These are phyloP conservation scores for Lactifluus pinguis DNA, from an alignment of 768 basidiomycete genomes.

Conservation along the genomic window DNA sequence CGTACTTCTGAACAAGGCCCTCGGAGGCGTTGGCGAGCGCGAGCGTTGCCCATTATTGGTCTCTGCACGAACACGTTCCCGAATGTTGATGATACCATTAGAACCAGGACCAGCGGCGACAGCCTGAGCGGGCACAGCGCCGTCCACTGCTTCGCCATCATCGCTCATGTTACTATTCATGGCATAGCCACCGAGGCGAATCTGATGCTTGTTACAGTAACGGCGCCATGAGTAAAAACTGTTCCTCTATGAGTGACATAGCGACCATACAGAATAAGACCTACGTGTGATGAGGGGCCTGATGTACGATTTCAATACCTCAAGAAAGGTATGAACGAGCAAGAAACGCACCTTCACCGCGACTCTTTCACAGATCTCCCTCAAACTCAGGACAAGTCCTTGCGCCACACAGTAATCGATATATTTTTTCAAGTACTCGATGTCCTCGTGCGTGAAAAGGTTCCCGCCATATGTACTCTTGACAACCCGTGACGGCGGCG, in stretches of 20 bases:
- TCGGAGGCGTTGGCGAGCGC: conserved; percentile 74
- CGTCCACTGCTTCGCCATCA: conserved; percentile 36
- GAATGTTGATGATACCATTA: conserved; percentile 35
- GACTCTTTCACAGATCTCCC: conserved; percentile 83
- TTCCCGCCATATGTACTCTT: conserved; percentile 89
- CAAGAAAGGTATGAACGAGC: not conserved
- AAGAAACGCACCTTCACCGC: conserved; percentile 57
- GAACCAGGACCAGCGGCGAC: conserved; percentile 30
- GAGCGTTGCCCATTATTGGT: conserved; percentile 33
- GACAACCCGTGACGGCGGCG: conserved; percentile 73
- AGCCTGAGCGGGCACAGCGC: conserved; percentile 21
- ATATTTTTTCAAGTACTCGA: conserved; percentile 76
- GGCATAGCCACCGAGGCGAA: conserved; percentile 74
- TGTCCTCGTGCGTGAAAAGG: conserved; percentile 76
- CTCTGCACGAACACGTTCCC: conserved; percentile 33
- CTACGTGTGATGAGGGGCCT: conserved; percentile 88
- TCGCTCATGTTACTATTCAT: conserved; percentile 70
- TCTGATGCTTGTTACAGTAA: conserved; percentile 90
- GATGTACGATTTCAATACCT: not conserved
- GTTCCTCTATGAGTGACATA: conserved; percentile 1
- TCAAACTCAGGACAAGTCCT: conserved; percentile 68
- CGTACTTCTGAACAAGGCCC: conserved; percentile 72
- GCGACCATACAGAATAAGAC: conserved; percentile 20
- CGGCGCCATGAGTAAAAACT: conserved; percentile 89
- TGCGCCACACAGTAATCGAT: conserved; percentile 89